phyloP scores from a whole-genome alignment of 345 rosid genomes.

The Eucalyptus curtisii region DNA sequence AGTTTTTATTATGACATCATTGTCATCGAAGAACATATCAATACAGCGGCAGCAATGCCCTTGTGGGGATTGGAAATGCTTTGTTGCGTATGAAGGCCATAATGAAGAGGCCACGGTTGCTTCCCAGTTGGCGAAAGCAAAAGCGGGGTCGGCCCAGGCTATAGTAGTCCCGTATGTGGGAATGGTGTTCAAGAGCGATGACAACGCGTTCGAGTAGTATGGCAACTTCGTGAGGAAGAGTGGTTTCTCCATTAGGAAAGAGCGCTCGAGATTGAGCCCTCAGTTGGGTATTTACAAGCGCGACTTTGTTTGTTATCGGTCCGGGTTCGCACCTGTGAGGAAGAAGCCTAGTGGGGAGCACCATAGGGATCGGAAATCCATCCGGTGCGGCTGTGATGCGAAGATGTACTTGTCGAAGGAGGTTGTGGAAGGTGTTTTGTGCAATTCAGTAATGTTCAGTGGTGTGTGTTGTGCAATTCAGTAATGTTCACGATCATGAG shows the following conservation, averaged over 20 bases:
- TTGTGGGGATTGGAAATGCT: constrained; percentile 96
- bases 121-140: constrained; percentile 32
- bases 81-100: constrained; percentile 48
- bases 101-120: constrained; percentile 22
- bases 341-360: constrained; percentile 82
- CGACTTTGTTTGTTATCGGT: constrained; percentile 88
- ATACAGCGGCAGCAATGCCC: constrained; percentile 87
- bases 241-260: constrained; percentile 81
- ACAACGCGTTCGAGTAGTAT: constrained; percentile 73
- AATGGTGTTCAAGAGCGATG: constrained; percentile 63
- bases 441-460: constrained; percentile 91
- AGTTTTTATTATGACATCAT: neutral
- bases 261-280: constrained; percentile 71
- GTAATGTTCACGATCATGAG: constrained; percentile 92
- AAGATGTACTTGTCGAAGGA: constrained; percentile 77
- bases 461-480: constrained; percentile 60
- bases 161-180: constrained; percentile 72
- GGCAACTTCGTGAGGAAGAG: constrained; percentile 66
- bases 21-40: constrained; percentile 38
- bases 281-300: constrained; percentile 70
- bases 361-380: constrained; percentile 76
- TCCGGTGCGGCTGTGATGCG: constrained; percentile 84
- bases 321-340: constrained; percentile 77
- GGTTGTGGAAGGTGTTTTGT: constrained; percentile 38
- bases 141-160: constrained; percentile 19